These are phyloP conservation scores for Gloeopeniophorella convolvens DNA, from an alignment of 768 basidiomycete species.

Conservation along the genomic window DNA sequence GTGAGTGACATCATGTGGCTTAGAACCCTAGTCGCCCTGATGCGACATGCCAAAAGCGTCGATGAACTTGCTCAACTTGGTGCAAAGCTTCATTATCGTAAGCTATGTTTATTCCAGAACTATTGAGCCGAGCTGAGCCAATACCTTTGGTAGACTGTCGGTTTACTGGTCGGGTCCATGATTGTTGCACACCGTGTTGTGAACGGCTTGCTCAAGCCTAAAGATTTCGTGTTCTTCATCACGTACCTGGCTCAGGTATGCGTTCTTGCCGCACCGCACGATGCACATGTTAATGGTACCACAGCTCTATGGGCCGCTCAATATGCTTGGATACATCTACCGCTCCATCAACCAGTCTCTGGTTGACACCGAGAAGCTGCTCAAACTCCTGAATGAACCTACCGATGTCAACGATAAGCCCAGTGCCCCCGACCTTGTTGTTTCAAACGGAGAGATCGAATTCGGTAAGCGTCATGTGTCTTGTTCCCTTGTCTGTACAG, in stretches of 20 bases:
- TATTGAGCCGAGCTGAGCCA: background rate
- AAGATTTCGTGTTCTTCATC: slow-evolving; percentile 74
- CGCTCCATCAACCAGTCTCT: slow-evolving; percentile 69
- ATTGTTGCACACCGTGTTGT: slow-evolving; percentile 71
- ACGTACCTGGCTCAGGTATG: slow-evolving; percentile 72
- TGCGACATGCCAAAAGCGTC: slow-evolving; percentile 39
- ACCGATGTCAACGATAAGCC: slow-evolving; percentile 80
- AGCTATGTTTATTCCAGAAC: slow-evolving; percentile 22
- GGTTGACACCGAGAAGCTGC: slow-evolving; percentile 78
- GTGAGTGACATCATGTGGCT: slow-evolving; percentile 34
- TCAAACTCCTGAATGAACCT: slow-evolving; percentile 74
- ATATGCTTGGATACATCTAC: slow-evolving; percentile 74
- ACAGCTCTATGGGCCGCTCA: slow-evolving; percentile 67
- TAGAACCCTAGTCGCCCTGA: background rate
- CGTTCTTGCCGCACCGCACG: background rate
- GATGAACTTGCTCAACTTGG: slow-evolving; percentile 66
- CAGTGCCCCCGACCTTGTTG: slow-evolving; percentile 63
- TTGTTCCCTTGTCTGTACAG: background rate
- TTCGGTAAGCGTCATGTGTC: slow-evolving; percentile 57
- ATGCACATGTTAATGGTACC: slow-evolving; percentile 4
- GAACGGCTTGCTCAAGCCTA: slow-evolving; percentile 41
- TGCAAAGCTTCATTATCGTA: slow-evolving; percentile 79
- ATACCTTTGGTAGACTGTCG: slow-evolving; percentile 46
- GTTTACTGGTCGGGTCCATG: slow-evolving; percentile 75
- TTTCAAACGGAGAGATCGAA: slow-evolving; percentile 74